Evolutionary conservation across 441 rosid genomes (phyloP).

Genomic region (Adansonia rubrostipa): DNA sequence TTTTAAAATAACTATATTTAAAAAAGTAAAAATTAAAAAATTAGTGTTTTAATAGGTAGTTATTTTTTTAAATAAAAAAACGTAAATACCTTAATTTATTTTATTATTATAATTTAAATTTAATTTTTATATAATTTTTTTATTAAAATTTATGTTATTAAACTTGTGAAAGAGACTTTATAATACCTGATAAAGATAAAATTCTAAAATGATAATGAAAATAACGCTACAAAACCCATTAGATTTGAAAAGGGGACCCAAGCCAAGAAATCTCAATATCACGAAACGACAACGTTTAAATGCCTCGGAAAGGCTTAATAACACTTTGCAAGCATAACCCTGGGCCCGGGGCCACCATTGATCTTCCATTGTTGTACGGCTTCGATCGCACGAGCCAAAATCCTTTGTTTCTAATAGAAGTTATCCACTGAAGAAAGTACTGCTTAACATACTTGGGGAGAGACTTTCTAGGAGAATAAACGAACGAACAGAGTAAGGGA

Average conservation of each 20-base stretch:
- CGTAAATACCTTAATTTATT: no score
- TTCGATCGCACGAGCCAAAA: background rate
- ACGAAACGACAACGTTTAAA: background rate
- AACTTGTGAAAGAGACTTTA: no score
- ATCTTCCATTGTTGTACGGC: background rate
- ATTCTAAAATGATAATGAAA: background rate
- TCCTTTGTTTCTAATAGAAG: background rate
- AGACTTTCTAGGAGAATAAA: background rate
- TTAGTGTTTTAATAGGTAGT: no score
- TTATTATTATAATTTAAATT: no score
- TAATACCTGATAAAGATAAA: no score
- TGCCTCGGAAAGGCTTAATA: background rate
- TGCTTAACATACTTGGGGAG: background rate
- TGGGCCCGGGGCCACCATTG: background rate
- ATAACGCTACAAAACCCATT: no score
- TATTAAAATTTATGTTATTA: no score
- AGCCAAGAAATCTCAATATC: background rate
- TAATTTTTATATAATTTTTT: no score
- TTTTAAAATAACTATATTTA: no score
- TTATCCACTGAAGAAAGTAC: background rate
- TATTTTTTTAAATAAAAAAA: no score
- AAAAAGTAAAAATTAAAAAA: no score
- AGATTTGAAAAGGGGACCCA: background rate
- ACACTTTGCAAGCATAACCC: background rate
- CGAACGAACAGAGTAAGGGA: background rate